Base-by-base conservation (phyloP, 2,329 filamentous ascomycete genomes). In the Dactylellina drechsleri region DNA sequence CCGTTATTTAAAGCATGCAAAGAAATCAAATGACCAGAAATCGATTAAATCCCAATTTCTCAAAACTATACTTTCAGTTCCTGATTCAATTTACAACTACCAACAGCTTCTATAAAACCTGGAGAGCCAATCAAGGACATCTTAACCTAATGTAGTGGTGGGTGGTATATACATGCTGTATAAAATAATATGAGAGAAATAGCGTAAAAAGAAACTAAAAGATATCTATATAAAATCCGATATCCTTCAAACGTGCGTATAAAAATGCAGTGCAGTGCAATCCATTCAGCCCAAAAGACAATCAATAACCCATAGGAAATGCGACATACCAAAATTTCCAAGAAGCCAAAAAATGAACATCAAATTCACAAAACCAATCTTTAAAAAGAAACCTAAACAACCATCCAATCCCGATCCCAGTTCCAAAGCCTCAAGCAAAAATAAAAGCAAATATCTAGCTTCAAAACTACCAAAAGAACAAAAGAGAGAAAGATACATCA, bases 401-500 rank as follows among this genome's bases (percentile, higher is more conserved):
- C 43, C 8, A 36, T 7, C 40, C 45, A 43, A 45, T 47, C 16
- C 40, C 20, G 23, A n/a, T 41, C 31, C 28, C 28, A 23, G 41
- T 23, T 13, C 47, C 8, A 36, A 43, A 41, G 31, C 15, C 45
- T 31, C 53, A 12, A 20, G 23, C 23, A 52, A 52, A 18, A 13
- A 10, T 12, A 41, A 16, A 40, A 23, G 23, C 23, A 23, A 23
- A 23, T 23, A 23, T 23, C 23, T 26, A 15, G 6, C 18, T 23
- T 23, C 15, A 12, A 49, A 26, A 16, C 20, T 26, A 53, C 59
- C 18, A 40, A 62, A 62, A 62, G 2, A n/a, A 23, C 12, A 13
- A 52, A 41, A 52, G 23, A 52, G 26, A 36, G 6, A 36, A 36
- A 36, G 10, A 36, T 36, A 36, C 2, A 10, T 84, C 81, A 94